phyloP scores from a whole-genome alignment of 257 asterid species.

The Paraleonurus japonicus region DNA sequence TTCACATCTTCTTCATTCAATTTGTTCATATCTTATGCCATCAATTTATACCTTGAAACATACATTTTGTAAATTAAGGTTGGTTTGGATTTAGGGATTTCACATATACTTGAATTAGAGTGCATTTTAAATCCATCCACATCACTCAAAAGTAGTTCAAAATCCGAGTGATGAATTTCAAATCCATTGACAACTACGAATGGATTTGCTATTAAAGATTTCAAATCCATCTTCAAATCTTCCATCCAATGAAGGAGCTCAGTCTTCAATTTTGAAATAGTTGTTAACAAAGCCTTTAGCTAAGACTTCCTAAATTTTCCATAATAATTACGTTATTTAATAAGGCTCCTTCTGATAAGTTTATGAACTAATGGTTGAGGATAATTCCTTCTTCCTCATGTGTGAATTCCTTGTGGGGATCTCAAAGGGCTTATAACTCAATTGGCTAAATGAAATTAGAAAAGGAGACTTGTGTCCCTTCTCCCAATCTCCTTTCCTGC shows the following conservation, averaged over 20 bases:
- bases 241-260: not conserved
- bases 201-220: not conserved
- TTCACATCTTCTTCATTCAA: not conserved
- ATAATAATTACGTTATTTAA: not conserved
- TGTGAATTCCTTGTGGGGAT: not conserved
- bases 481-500: not conserved
- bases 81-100: not conserved
- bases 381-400: not conserved
- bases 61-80: not conserved
- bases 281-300: not conserved
- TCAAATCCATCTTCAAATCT: not conserved
- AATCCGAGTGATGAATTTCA: not conserved
- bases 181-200: not conserved
- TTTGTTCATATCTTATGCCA: constrained; percentile 3
- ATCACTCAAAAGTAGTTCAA: not conserved
- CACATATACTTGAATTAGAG: not conserved
- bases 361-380: not conserved
- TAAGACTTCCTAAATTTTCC: not conserved
- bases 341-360: not conserved
- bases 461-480: not conserved
- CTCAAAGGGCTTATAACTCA: not conserved
- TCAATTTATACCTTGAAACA: not conserved
- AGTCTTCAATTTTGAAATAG: not conserved
- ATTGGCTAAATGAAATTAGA: not conserved
- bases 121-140: not conserved